Evolutionary conservation across 371 early-diverging fungal genomes (phyloP), one percentile per base, ranked within the genome.

Genomic region (Synchytrium microbalum): DNA sequence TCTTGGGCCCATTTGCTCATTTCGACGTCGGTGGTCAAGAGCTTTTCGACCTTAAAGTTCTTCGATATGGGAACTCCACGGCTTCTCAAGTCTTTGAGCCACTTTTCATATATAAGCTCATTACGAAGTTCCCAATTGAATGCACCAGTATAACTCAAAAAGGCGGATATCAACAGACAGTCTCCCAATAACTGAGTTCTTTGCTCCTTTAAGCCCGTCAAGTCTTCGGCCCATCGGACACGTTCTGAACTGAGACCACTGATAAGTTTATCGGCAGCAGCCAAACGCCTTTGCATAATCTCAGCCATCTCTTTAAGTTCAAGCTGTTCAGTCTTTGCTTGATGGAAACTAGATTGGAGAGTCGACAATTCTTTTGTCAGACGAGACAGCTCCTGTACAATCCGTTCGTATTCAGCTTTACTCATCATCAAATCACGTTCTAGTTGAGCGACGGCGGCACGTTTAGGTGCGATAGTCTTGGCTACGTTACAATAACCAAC

Each of bases 401-500:
- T 79, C 61, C 82, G 79, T 3, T 78, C 78, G 63, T 80, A 84
- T 65, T 84, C 84, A 46, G 71, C 67, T 62, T 80, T 80, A n/a
- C 78, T 78, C 23, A 80, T 71, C 25, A 74, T 77, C 54, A 84
- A 66, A 58, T 82, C 82, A 61, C 75, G 73, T 61, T 84, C 84
- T 0, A 84, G 67, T 8, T 75, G 68, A 0, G 84, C 84, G 2
- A 84, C 84, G 16, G 84, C 84, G 26, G 74, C 71, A 26, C 84
- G 69, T 66, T 84, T 84, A n/a, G 84, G 84, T 51, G 69, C 72
- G 63, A 84, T 84, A 58, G 69, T 69, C 53, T 81, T 82, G 1
- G 84, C 84, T n/a, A 84, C 84, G 63, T 79, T 82, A 71, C 84
- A 80, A 67, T 84, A 84, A 0, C 84, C 84, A 26, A 84, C 81